These are phyloP conservation scores for Phycomyces nitens DNA, from an alignment of 192 early-diverging fungal genomes.

Conservation along the genomic window DNA sequence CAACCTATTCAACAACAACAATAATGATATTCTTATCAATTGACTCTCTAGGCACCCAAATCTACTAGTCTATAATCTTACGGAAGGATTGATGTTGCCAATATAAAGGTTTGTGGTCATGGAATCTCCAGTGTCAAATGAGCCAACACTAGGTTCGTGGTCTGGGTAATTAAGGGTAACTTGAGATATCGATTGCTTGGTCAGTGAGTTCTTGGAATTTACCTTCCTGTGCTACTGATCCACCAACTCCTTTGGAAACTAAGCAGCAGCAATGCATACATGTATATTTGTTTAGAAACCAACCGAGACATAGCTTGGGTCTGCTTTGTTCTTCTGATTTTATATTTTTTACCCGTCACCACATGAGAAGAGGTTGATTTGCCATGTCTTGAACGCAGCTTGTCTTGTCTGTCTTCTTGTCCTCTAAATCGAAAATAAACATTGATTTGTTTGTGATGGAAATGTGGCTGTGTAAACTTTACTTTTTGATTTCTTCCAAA, in stretches of 20 bases:
- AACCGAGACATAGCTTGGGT: no score
- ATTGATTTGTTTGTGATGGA: no score
- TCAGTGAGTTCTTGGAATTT: background rate
- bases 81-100: constrained; percentile 70
- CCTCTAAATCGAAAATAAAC: constrained; percentile 32
- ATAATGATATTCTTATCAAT: no score
- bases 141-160: constrained; percentile 31
- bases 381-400: constrained; percentile 36
- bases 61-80: no score
- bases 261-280: background rate
- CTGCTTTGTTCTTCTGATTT: no score
- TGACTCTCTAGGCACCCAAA: no score
- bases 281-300: no score
- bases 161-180: background rate
- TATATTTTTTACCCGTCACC: constrained; percentile 3
- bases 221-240: constrained; percentile 17
- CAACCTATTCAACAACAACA: no score
- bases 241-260: background rate
- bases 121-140: constrained; percentile 70
- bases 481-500: constrained; percentile 79
- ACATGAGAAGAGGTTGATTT: constrained; percentile 20
- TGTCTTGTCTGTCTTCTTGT: constrained; percentile 60
- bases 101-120: constrained; percentile 84
- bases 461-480: no score
- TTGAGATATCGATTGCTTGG: background rate